A percentile compares a stretch with the other conserved stretches of the same genome.
These are phyloP conservation scores for Buxus sempervirens DNA, from an alignment of 164 flowering plant genomes.

Conservation along the genomic window DNA sequence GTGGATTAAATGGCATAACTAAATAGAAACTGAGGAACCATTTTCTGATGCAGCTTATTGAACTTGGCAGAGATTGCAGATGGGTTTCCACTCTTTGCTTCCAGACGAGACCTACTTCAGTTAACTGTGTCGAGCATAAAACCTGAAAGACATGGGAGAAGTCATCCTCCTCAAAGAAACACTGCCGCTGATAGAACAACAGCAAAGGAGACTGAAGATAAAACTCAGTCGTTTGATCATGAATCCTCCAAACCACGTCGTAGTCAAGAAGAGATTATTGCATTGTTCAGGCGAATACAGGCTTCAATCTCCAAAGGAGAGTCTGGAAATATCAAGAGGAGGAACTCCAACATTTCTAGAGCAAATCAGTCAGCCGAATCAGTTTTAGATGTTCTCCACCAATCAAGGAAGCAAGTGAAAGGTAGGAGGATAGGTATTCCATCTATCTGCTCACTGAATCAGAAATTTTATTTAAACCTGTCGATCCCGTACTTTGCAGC, in stretches of 20 bases:
- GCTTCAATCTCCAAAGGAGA: conserved; percentile 54
- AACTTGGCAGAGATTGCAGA: conserved; percentile 67
- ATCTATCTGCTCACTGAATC: too few species aligned
- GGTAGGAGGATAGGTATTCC: conserved; percentile 20
- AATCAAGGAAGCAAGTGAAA: conserved; percentile 32
- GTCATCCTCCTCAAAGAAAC: conserved; percentile 23
- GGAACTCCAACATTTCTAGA: conserved; percentile 19
- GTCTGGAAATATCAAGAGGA: conserved; percentile 23
- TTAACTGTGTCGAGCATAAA: conserved; percentile 21
- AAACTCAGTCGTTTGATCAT: conserved; percentile 18
- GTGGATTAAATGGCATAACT: background rate
- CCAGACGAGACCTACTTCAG: conserved; percentile 13
- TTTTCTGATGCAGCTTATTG: conserved; percentile 68
- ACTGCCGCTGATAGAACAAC: conserved; percentile 21
- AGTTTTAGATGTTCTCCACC: conserved; percentile 38
- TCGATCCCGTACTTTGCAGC: too few species aligned
- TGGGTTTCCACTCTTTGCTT: conserved; percentile 24
- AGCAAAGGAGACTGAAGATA: conserved; percentile 15
- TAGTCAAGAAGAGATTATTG: conserved; percentile 47
- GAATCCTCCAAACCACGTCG: conserved; percentile 25
- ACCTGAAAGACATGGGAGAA: conserved; percentile 39
- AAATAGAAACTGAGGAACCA: conserved; percentile 43
- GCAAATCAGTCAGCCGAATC: conserved; percentile 34
- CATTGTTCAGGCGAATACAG: conserved; percentile 54
- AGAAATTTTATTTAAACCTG: too few species aligned